Base-by-base conservation (phyloP, 192 early-diverging fungal species). In the Lobosporangium transversale region DNA sequence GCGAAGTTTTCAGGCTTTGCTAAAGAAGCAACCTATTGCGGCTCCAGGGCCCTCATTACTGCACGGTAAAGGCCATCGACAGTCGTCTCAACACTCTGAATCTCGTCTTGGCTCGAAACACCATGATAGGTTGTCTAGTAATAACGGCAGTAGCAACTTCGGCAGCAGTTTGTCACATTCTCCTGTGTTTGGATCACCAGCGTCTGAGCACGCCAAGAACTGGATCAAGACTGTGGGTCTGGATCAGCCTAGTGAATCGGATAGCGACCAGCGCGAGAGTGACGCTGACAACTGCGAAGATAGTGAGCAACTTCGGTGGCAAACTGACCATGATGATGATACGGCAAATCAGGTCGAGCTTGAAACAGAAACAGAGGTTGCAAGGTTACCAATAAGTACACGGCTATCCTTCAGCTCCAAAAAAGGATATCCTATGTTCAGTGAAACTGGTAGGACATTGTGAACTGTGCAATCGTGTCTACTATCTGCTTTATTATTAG, bases 1-100 rank as follows among this genome's bases (percentile, higher is more conserved):
- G 42, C 61, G 61, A 14, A 75, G 70, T 18, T 75, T 61, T 26
- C 62, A 75, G 40, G 57, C 62, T 15, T 23, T 75, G 35, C 63
- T 75, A 18, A 75, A 61, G 45, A 75, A 75, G 35, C 70, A 75
- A 27, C 70, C 70, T 20, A 27, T 75, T 4, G 70, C 62, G 2
- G 61, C 55, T 4, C 5, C 33, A 21, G 63, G 70, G 3, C 70
- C 57, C 4, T 42, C 63, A 3, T 29, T 75, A 12, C 36, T 75
- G 23, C 49, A 66, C 9, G 26, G 62, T 31, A 56, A 48, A 32
- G 29, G 15, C 20, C 56, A 24, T 12, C 21, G 63, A 30, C 31
- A 51, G 24, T 48, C 42, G 0, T 56, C 49, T 9, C 62, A 58
- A n/a, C 23, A 51, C 18, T 35, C 36, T 17, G 58, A 58, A 10